Evolutionary conservation across 768 basidiomycete genomes (phyloP).

Genomic region (Paxillus ammoniavirescens): DNA sequence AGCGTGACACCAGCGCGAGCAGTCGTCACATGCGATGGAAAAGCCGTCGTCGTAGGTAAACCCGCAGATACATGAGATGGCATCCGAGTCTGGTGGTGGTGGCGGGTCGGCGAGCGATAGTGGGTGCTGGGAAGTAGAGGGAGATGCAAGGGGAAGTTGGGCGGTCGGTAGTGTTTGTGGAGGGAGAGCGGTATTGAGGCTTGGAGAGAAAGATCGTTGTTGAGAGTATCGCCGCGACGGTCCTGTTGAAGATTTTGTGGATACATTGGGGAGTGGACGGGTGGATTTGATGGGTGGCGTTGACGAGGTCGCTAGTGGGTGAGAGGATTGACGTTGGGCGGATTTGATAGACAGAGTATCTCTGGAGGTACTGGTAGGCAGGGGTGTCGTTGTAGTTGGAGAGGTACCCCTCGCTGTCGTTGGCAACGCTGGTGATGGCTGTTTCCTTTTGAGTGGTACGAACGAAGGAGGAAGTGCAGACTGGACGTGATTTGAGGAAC

Average conservation of each 20-base stretch:
- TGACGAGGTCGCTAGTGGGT: conserved; percentile 19
- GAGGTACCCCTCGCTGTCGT: not conserved
- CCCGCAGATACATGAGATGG: conserved; percentile 73
- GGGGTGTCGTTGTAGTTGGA: conserved; percentile 7
- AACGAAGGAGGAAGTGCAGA: conserved; percentile 25
- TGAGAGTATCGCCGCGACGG: conserved; percentile 12
- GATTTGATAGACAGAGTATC: conserved; percentile 14
- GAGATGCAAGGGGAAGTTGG: conserved; percentile 15
- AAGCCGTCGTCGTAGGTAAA: conserved; percentile 77
- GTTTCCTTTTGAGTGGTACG: conserved; percentile 44
- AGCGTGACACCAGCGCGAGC: conserved; percentile 81
- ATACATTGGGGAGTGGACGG: conserved; percentile 5
- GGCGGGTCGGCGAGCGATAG: conserved; percentile 14
- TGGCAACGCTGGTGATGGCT: conserved; percentile 22
- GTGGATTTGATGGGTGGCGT: conserved; percentile 12
- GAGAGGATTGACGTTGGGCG: conserved; percentile 8
- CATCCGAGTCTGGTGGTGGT: conserved; percentile 39
- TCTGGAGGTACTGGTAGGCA: not conserved
- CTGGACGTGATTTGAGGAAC: conserved; percentile 19
- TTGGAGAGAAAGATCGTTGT: conserved; percentile 21
- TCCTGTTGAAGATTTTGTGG: conserved; percentile 15
- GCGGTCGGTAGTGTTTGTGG: conserved; percentile 14
- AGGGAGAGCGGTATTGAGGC: conserved; percentile 6
- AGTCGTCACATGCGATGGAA: conserved; percentile 82
- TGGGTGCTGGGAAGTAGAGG: conserved; percentile 22